Evolutionary conservation across 306 rosid species (phyloP), one percentile per base, ranked within the genome.

Genomic region (Cicer cuneatum): DNA sequence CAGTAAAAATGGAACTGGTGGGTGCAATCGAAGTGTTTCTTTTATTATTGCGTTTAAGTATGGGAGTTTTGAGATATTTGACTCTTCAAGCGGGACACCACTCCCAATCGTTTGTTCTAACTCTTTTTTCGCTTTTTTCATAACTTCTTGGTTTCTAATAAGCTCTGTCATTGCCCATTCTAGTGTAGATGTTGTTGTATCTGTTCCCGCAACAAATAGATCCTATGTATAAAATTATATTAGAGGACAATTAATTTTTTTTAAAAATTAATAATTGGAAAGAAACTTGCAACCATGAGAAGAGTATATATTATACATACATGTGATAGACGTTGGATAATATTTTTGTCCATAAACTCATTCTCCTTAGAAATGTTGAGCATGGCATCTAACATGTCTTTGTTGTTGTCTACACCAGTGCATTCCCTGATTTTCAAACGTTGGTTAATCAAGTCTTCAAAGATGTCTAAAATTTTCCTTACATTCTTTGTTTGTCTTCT

Each of bases 151-250:
- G 46, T 49, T 60, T 8, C 66, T 16, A 1, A 71, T 5, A 53
- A 78, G 35, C 19, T 78, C 82, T 1, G 59, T 62, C 82, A 78
- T 78, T 12, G 77, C 72, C 82, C 82, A 71, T 53, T 78, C 82
- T 10, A 71, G 6, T 0, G 68, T 78, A 4, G 68, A 78, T 16
- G 56, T 7, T 5, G 82, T 78, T 11, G 82, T 71, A 14, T 78
- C 82, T 0, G 78, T 63, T 63, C 77, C 82, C 0, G 82, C 82
- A 11, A 78, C 61, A 43, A 70, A 78, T 61, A 70, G 29, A 63
- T 66, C 80, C 80, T 75, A 1, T 35, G 13, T 29, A 29, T 29
- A 29, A 0, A 3, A 29, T 3, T n/a, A n/a, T n/a, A n/a, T 18
- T 18, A 18, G 19, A 18, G 19, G 19, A 18, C 19, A 18, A 18